phyloP scores from a whole-genome alignment of 345 rosid species.

The Luvunga scandens region DNA sequence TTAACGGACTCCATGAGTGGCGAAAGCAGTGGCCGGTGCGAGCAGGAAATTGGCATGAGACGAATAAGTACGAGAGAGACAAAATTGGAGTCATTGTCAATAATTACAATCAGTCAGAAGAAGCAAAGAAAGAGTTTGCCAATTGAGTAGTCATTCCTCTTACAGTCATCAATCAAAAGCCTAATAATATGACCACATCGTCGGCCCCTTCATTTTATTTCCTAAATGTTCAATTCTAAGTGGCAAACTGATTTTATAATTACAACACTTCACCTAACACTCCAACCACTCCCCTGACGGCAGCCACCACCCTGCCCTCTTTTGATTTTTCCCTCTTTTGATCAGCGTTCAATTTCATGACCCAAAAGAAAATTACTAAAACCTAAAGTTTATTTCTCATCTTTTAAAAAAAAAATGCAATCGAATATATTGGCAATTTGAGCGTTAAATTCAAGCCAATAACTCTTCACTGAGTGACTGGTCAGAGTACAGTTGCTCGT shows the following conservation, averaged over 20 bases:
- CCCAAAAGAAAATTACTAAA: too few species aligned
- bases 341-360: neutral
- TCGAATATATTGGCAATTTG: too few species aligned
- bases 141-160: neutral
- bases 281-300: neutral
- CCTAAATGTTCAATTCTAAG: neutral
- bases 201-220: neutral
- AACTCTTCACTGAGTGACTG: too few species aligned
- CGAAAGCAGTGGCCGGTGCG: too few species aligned
- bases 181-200: neutral
- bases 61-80: neutral
- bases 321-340: too few species aligned
- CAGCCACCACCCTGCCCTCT: neutral
- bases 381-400: too few species aligned
- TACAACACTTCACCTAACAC: neutral
- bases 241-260: neutral
- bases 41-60: neutral
- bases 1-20: too few species aligned
- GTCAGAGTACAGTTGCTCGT: too few species aligned
- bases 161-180: too few species aligned
- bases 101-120: too few species aligned
- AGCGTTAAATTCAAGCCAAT: too few species aligned
- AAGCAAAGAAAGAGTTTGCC: neutral
- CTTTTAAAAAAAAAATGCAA: too few species aligned
- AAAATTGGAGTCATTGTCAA: neutral